These are phyloP conservation scores for Aspergillus fischeri DNA, from an alignment of 2,329 filamentous ascomycete genomes.

Conservation along the genomic window DNA sequence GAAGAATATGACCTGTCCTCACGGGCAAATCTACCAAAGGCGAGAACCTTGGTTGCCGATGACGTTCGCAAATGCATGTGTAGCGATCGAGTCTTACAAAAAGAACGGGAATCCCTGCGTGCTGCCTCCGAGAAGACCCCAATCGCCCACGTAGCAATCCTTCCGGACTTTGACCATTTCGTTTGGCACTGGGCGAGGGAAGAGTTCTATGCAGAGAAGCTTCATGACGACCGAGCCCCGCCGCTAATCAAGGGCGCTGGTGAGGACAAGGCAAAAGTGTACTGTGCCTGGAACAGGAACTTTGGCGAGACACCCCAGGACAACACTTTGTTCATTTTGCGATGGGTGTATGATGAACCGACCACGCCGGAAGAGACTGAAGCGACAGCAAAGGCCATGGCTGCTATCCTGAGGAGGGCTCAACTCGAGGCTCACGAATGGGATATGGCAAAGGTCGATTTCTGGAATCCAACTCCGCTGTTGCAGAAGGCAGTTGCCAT, in stretches of 20 bases:
- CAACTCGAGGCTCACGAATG: slow-evolving; percentile 67
- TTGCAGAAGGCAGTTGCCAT: slow-evolving; percentile 42
- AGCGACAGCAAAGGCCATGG: slow-evolving; percentile 51
- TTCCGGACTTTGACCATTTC: slow-evolving; percentile 65
- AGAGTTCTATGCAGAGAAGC: slow-evolving; percentile 65
- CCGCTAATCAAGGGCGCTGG: slow-evolving; percentile 69
- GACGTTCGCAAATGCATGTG: slow-evolving; percentile 45
- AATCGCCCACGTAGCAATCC: slow-evolving; percentile 58
- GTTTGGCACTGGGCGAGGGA: slow-evolving; percentile 78
- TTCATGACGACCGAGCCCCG: slow-evolving; percentile 48
- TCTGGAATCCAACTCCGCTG: slow-evolving; percentile 74
- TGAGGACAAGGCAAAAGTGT: slow-evolving; percentile 42
- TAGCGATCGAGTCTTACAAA: slow-evolving; percentile 58
- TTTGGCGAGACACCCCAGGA: slow-evolving; percentile 34
- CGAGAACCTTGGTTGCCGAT: slow-evolving; percentile 28
- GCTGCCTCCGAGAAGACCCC: slow-evolving; percentile 36
- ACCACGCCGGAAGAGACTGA: slow-evolving; percentile 43
- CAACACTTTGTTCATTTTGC: slow-evolving; percentile 41
- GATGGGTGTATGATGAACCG: slow-evolving; percentile 40
- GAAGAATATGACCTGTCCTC: slow-evolving; percentile 16
- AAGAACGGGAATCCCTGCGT: slow-evolving; percentile 62
- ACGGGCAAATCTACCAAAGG: slow-evolving; percentile 24
- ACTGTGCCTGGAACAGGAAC: slow-evolving; percentile 40
- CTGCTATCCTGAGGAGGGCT: slow-evolving; percentile 62
- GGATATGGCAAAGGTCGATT: slow-evolving; percentile 65